These are phyloP conservation scores for Podospora appendiculata DNA, from an alignment of 495 filamentous ascomycete species.

Conservation along the genomic window DNA sequence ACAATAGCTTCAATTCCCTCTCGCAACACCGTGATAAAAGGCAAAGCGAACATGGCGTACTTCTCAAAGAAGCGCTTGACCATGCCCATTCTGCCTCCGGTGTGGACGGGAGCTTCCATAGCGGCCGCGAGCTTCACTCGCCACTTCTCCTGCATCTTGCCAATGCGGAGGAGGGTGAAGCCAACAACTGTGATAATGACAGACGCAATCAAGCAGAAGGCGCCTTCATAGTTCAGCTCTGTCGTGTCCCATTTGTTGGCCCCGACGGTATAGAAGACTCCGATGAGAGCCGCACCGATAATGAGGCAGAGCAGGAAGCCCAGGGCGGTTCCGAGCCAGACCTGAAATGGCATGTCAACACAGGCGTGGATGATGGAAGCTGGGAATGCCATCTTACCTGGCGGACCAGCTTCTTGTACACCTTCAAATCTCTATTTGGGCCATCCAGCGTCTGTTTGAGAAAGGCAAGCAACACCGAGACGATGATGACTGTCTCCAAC, in stretches of 20 bases:
- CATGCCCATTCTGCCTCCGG: conserved; percentile 14
- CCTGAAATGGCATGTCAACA: conserved; percentile 27
- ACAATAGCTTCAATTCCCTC: conserved; percentile 79
- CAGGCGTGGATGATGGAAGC: not conserved
- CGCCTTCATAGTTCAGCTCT: conserved; percentile 74
- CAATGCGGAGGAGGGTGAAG: conserved; percentile 69
- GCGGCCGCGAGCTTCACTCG: conserved; percentile 64
- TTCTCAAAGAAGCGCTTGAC: conserved; percentile 63
- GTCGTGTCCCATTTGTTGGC: conserved; percentile 55
- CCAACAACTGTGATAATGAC: conserved; percentile 76
- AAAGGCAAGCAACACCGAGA: conserved; percentile 75
- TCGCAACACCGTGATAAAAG: conserved; percentile 75
- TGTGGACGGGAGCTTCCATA: conserved; percentile 45
- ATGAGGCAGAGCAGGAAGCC: conserved; percentile 61
- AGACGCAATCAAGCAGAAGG: conserved; percentile 60
- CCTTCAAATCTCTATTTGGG: conserved; percentile 42
- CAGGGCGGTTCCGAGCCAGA: conserved; percentile 60
- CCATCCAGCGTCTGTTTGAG: conserved; percentile 67
- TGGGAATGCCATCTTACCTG: conserved; percentile 44
- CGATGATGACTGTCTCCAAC: conserved; percentile 71
- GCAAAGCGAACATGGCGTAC: conserved; percentile 74
- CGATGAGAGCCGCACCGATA: conserved; percentile 68
- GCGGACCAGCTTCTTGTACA: conserved; percentile 60
- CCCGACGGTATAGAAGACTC: conserved; percentile 67
- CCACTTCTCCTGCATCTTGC: conserved; percentile 83